Base-by-base conservation (phyloP, 2,329 filamentous ascomycete genomes). In the Fusarium austroafricanum region DNA sequence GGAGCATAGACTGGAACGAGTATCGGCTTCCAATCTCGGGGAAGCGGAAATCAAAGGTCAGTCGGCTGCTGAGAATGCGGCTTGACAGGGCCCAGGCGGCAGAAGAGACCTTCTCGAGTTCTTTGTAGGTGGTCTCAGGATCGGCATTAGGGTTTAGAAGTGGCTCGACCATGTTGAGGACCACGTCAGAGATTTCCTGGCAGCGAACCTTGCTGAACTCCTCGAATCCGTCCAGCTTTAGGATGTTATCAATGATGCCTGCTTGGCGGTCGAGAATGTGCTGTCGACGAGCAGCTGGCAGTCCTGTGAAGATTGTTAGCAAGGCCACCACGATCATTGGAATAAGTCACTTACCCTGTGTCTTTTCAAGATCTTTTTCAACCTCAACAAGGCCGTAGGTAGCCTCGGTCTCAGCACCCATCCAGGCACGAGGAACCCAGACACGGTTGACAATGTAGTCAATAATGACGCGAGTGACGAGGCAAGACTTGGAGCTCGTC, bases 21-120 rank as follows among this genome's bases (percentile, higher is more conserved):
- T 85, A 88, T 70, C 83, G 84, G 58, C 76, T 75, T 60, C 81
- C 81, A 11, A 83, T 81, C 58, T 86, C 83, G 35, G 83, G 83
- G 75, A 86, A 88, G 44, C 78, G 77, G 46, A 84, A 81, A 57
- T 83, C 79, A 65, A 85, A 82, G 1, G 80, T 81, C 39, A 81
- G 70, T 17, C 81, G 76, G 46, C 76, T 79, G 47, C 79, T 80
- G 67, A 84, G 80, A 69, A 88, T 82, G 67, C 81, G 79, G 40
- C 79, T 79, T 2, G 83, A 83, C 6, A 85, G 72, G 33, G 81
- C 79, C 77, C 83, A 83, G 1, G 82, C 82, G 12, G 75, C 70
- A 55, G 79, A 77, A 47, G 79, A 75, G 26, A 86, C 77, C 51
- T 65, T 63, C 64, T 79, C 77, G 26, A 86, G 78, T 55, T 85